A percentile compares a stretch with the other conserved stretches of the same genome.
phyloP scores from a whole-genome alignment of 257 asterid species.

The Buddleja alternifolia region DNA sequence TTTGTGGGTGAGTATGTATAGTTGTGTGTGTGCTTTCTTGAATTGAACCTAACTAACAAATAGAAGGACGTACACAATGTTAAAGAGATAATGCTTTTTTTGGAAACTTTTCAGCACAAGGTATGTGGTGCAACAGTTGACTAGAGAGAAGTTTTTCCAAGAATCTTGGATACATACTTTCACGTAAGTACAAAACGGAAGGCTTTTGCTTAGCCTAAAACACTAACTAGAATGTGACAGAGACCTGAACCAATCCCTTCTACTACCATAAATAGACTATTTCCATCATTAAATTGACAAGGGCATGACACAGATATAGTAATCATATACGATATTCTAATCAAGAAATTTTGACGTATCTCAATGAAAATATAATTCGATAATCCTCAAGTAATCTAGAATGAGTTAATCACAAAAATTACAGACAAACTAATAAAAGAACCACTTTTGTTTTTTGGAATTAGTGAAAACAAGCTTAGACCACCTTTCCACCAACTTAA shows the following conservation, averaged over 20 bases:
- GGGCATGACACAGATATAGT: conserved; percentile 37
- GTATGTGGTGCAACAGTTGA: conserved; percentile 37
- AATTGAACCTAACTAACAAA: conserved; percentile 33
- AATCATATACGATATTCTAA: conserved; percentile 32
- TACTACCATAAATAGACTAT: conserved; percentile 46
- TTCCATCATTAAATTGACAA: conserved; percentile 49
- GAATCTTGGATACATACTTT: conserved; percentile 36
- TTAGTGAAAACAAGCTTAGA: conserved; percentile 9
- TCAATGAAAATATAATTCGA: conserved; percentile 12
- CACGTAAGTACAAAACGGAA: conserved; percentile 39
- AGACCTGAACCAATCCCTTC: conserved; percentile 43
- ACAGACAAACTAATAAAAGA: conserved; percentile 12
- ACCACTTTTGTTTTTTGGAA: conserved; percentile 7
- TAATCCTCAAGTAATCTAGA: background rate
- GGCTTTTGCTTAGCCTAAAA: conserved; percentile 41
- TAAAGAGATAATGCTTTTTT: conserved; percentile 36
- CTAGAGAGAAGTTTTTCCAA: conserved; percentile 37
- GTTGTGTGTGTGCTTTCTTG: conserved; percentile 27
- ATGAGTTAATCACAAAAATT: background rate
- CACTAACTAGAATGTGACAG: conserved; percentile 52
- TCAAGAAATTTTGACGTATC: conserved; percentile 18
- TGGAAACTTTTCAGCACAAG: conserved; percentile 46
- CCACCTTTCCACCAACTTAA: conserved; percentile 18
- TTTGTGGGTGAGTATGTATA: conserved; percentile 14
- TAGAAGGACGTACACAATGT: conserved; percentile 31